Base-by-base conservation (phyloP, 192 early-diverging fungal species). In the Helicostylum pulchrum region DNA sequence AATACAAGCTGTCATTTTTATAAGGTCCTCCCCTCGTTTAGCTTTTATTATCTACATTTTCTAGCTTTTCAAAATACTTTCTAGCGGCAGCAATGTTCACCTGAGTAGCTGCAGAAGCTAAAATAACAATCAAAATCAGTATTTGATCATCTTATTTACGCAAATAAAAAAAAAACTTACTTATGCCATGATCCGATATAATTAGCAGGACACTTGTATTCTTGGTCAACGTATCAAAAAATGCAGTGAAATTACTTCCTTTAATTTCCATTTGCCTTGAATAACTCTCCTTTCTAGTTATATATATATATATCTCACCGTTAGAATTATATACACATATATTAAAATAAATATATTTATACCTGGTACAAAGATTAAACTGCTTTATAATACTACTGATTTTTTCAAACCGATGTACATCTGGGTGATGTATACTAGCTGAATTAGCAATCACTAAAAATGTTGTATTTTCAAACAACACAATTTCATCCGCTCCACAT, bases 401-500 rank as follows among this genome's bases (percentile, higher is more conserved):
- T 73, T 94, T 94, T 72, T 93, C 92, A 68, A 94, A 94, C n/a
- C 93, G 87, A 66, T 92, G 90, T 0, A 82, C 64, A 68, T 94
- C 93, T 5, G 73, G 73, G 58, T 83, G 77, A 19, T 82, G 74
- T 23, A 83, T 76, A 7, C 70, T 71, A 17, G 87, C 86, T n/a
- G 88, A 77, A 65, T 91, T 89, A 11, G 93, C 90, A 71, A 99
- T 96, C 21, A 96, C 94, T 60, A 99, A 76, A 70, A 99, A 99
- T 23, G 95, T 98, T 21, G 94, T 87, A 20, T 89, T 76, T 74
- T 99, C 97, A 71, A 98, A 99, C 21, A 99, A 72, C 1, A 96
- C 92, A 26, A 99, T 90, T 74, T 99, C 95, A 49, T 92, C 85
- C 0, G 95, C 95, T 48, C 97, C 97, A 61, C 92, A 92, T 64